These are phyloP conservation scores for Fusarium subglutinans DNA, from an alignment of 2,329 filamentous ascomycete genomes.

Conservation along the genomic window DNA sequence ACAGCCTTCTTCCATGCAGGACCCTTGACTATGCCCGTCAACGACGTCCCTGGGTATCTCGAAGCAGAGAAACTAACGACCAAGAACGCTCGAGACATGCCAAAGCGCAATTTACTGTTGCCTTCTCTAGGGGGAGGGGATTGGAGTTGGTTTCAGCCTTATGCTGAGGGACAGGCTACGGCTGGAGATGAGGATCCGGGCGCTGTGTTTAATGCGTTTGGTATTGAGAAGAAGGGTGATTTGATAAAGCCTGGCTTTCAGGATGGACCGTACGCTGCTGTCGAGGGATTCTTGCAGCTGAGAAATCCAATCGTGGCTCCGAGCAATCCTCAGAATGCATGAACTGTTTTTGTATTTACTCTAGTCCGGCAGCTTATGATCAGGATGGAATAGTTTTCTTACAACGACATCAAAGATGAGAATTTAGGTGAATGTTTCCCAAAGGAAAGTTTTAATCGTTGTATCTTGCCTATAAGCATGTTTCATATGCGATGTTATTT, in stretches of 20 bases:
- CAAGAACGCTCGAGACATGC: not conserved
- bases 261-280: constrained; percentile 10
- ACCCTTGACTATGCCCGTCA: constrained; percentile 43
- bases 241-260: not conserved
- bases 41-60: constrained; percentile 19
- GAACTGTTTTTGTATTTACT: not conserved
- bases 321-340: not conserved
- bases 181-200: not conserved
- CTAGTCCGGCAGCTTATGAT: not conserved
- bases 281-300: constrained; percentile 19
- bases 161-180: not conserved
- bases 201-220: not conserved
- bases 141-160: constrained; percentile 50
- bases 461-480: not conserved
- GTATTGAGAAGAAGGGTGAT: not conserved
- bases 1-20: constrained; percentile 54
- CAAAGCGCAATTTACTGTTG: constrained; percentile 11
- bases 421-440: rapidly evolving
- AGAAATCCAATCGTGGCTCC: not conserved
- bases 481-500: not conserved
- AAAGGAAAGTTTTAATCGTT: not conserved
- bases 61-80: not conserved
- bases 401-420: rapidly evolving
- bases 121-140: constrained; percentile 35
- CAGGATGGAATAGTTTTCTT: not conserved